Base-by-base conservation (phyloP, 208 protist species). In the Crithidia fasciculata region DNA sequence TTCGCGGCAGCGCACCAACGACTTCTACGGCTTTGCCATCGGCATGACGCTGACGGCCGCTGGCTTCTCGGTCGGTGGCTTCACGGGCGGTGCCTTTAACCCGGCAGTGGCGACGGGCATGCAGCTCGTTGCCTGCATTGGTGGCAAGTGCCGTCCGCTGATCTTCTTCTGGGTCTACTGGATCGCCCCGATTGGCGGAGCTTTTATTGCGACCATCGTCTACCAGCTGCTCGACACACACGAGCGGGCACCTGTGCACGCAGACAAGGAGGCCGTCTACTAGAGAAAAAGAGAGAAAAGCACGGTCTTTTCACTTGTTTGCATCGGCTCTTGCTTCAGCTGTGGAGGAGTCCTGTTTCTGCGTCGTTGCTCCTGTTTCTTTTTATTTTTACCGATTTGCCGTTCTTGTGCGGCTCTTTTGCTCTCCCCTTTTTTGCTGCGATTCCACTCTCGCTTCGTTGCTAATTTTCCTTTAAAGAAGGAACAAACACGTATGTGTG, bases 161-260 rank as follows among this genome's bases (percentile, higher is more conserved):
- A 68, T 86, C 40, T 87, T 81, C 19, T 86, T 90, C 70, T 96
- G 91, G 89, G 76, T 97, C 10, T 95, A 93, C 81, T 98, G 91
- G 92, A 76, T 96, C 10, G 94, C 91, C 6, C 90, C 92, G 4
- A 70, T 97, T 44, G 78, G 82, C 19, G 94, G 92, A 15, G 87
- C 92, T 8, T 86, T 94, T 54, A 69, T 95, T 9, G 94, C 90
- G 13, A 88, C 87, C 60, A 84, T 95, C 15, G 47, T 91, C 37
- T 96, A 95, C 64, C 86, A 94, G 61, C 76, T 98, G 45, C 82
- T 96, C 18, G 86, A 95, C 70, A 89, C 87, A 5, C 79, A 94
- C 64, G 85, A 93, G 19, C 70, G 82, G 65, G 76, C 50, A 41
- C 69, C 75, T 5, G 73, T 65, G 41, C 60, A 85, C 19, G 8